Evolutionary conservation across 73 alveolate species (phyloP).

Genomic region (Stentor roeselii): DNA sequence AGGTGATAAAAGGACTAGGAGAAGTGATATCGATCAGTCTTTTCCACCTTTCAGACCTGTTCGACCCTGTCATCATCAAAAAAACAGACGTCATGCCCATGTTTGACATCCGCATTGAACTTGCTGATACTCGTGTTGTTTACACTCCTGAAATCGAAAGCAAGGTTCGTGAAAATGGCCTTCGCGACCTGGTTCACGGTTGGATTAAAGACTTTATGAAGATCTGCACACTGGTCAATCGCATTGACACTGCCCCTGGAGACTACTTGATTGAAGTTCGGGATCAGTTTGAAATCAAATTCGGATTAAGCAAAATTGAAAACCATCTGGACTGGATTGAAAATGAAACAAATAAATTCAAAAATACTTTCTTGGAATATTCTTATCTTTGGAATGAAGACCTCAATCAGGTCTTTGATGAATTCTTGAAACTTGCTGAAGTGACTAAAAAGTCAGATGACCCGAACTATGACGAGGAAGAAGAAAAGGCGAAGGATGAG

Average conservation of each 20-base stretch:
- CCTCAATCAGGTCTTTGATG: conserved; percentile 81
- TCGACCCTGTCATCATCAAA: conserved; percentile 54
- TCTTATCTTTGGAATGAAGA: conserved; percentile 96
- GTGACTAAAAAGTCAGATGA: conserved; percentile 69
- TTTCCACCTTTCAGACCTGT: conserved; percentile 58
- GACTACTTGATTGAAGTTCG: conserved; percentile 96
- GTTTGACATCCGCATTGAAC: conserved; percentile 79
- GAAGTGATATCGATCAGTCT: conserved; percentile 63
- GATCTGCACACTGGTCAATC: conserved; percentile 79
- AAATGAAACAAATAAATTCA: conserved; percentile 74
- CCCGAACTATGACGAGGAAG: conserved; percentile 74
- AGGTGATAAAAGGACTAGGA: conserved; percentile 77
- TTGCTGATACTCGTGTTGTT: conserved; percentile 52
- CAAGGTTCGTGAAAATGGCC: conserved; percentile 69
- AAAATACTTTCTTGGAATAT: conserved; percentile 75
- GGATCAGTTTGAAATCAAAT: conserved; percentile 85
- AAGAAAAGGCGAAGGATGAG: conserved; percentile 76
- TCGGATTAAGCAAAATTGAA: conserved; percentile 50
- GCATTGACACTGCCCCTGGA: conserved; percentile 92
- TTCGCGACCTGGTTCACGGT: conserved; percentile 84
- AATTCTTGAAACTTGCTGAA: conserved; percentile 83
- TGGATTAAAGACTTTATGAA: conserved; percentile 89
- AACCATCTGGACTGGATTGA: conserved; percentile 67
- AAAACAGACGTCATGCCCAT: conserved; percentile 65
- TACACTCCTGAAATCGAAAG: conserved; percentile 83